Conservation (phyloP, 495 filamentous ascomycete species). For the Aspergillus carlsbadensis region DNA sequence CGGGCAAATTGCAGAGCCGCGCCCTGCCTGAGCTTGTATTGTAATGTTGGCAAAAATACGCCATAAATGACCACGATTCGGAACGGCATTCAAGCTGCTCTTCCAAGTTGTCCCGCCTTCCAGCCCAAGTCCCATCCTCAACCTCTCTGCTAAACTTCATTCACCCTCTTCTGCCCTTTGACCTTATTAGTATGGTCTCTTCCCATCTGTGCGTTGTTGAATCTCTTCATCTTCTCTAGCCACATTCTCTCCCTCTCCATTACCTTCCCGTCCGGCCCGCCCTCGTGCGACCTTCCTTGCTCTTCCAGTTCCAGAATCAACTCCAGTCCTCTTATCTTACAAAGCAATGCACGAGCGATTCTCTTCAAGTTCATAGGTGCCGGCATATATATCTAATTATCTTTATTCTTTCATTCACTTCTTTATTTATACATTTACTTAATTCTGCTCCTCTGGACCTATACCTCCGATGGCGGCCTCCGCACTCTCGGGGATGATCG, state of each 20-base stretch:
- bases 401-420: neutral
- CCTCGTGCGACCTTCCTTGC: conserved; percentile 23
- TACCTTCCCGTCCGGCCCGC: neutral
- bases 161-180: too few relatives aligned
- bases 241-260: neutral
- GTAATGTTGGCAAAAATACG: conserved; percentile 1
- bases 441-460: neutral
- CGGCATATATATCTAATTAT: conserved; percentile 9
- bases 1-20: too few relatives aligned
- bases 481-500: conserved; percentile 40
- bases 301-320: conserved; percentile 6
- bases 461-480: conserved; percentile 33
- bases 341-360: conserved; percentile 16
- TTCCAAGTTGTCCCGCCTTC: too few relatives aligned
- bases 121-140: neutral
- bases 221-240: conserved; percentile 6
- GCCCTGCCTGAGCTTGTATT: too few relatives aligned
- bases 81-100: too few relatives aligned
- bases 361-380: conserved; percentile 8
- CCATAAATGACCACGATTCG: neutral
- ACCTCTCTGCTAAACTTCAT: neutral
- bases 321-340: conserved; percentile 3
- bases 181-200: neutral
- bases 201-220: conserved; percentile 5
- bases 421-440: neutral